Base-by-base conservation (phyloP, 805 yeast species). In the Candida maltosa region DNA sequence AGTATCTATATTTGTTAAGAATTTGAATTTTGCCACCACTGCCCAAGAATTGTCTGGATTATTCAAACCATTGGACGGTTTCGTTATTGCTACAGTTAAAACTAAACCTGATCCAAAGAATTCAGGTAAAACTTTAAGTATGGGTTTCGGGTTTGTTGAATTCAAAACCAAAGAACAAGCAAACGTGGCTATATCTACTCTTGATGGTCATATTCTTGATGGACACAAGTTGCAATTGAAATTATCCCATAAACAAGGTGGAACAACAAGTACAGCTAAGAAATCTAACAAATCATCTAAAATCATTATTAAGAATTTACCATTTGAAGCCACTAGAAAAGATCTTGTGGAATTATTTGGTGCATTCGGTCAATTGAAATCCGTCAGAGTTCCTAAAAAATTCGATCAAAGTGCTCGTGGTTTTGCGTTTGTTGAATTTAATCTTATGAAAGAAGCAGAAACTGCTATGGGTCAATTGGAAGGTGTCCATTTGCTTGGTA, bases 121-220 rank as follows among this genome's bases (percentile, higher is more conserved):
- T 41, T 54, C 74, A 2, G 83, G 80, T 8, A 75, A 75, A 38
- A 62, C 70, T n/a, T 71, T 80, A 40, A 87, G 96, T 49, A 93
- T 93, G 98, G 98, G 98, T 15, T 93, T 88, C 52, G 98, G 98
- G 1, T 93, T 93, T 63, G 96, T 78, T 10, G 98, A 93, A 61
- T 93, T 87, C 60, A 77, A 69, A 47, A 76, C 89, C 2, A 77
- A 76, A 46, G 86, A 79, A 26, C 79, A 83, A 50, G 98, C 98
- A 0, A 70, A 76, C 26, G 69, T 74, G 9, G 97, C 96, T 5
- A 77, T 87, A 31, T 58, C 70, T 22, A 72, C 82, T 0, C 62
- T 87, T 66, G 86, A 89, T 57, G 94, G 87, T 3, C 72, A 78
- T 35, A 77, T 78, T 2, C 70, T 93, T 37, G 95, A 87, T 55